Percentiles rank a stretch among this genome's conserved stretches.
Conservation (phyloP, 352 stramenopile genomes). For the Poterioochromonas sp. region DNA sequence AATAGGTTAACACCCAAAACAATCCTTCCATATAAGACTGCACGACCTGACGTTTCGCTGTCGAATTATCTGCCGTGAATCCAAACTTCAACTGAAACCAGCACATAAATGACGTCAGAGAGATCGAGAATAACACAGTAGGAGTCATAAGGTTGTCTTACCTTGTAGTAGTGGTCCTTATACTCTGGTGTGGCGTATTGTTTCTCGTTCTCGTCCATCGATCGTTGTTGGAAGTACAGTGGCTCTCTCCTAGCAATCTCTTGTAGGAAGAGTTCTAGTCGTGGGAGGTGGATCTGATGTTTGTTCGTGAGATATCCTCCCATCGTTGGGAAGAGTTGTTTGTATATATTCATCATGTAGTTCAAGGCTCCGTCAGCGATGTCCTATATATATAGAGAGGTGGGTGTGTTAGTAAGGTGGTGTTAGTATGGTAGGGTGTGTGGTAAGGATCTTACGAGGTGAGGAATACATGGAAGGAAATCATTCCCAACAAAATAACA, state of each 20-base stretch:
- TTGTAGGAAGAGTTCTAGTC: slow-evolving; percentile 24
- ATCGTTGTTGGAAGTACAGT: slow-evolving; percentile 22
- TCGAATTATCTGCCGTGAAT: slow-evolving; percentile 44
- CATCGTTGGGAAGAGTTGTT: not conserved
- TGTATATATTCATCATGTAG: slow-evolving; percentile 13
- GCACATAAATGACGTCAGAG: not conserved
- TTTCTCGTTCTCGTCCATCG: not conserved
- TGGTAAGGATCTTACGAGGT: not conserved
- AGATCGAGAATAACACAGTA: not conserved
- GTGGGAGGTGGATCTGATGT: not conserved
- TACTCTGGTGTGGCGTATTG: not conserved
- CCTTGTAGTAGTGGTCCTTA: slow-evolving; percentile 29
- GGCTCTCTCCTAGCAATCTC: slow-evolving; percentile 14
- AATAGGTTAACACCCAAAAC: slow-evolving; percentile 97
- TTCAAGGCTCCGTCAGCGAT: slow-evolving; percentile 13
- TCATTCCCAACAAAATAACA: slow-evolving; percentile 99
- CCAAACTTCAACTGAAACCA: slow-evolving; percentile 2
- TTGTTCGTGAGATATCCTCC: not conserved
- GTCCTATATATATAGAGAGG: not conserved
- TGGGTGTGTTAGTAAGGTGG: not conserved
- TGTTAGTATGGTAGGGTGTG: not conserved
- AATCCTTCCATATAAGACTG: slow-evolving; percentile 74
- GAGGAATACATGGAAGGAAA: slow-evolving; percentile 93
- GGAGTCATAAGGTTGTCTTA: slow-evolving; percentile 9
- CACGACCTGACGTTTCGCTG: slow-evolving; percentile 50